Conservation (phyloP, 2,329 filamentous ascomycete species). For the Fusarium sp. region DNA sequence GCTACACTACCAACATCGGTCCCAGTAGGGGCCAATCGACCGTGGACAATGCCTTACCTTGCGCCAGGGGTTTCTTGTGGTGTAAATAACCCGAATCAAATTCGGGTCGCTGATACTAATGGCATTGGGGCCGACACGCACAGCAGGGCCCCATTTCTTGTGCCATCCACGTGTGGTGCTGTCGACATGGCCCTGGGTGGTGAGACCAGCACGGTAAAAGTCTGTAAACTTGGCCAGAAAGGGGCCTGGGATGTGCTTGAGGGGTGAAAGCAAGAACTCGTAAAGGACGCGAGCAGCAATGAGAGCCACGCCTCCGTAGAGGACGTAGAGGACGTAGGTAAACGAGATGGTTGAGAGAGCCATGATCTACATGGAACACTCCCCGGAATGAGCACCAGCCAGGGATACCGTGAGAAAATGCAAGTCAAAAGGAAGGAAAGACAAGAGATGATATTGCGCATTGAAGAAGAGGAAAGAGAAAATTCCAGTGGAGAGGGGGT, state of each 20-base stretch:
- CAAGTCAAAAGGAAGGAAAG: constrained; percentile 1
- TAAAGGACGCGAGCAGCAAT: constrained; percentile 16
- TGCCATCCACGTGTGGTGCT: constrained; percentile 20
- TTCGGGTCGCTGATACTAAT: constrained; percentile 34
- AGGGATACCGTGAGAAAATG: neutral
- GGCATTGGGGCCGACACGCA: constrained; percentile 31
- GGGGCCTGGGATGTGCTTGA: constrained; percentile 26
- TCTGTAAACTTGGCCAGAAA: constrained; percentile 23
- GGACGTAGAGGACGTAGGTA: constrained; percentile 12
- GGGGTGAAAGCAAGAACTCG: constrained; percentile 25
- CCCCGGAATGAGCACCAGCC: neutral
- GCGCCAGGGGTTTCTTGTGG: constrained; percentile 28
- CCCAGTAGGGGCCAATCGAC: too few relatives aligned
- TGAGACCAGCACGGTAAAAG: constrained; percentile 29
- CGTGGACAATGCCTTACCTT: constrained; percentile 10
- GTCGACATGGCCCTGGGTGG: constrained; percentile 26
- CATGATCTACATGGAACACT: constrained; percentile 24
- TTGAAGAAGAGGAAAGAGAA: neutral
- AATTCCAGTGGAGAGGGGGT: neutral
- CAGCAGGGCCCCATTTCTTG: constrained; percentile 28
- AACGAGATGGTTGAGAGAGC: neutral
- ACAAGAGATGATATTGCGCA: neutral
- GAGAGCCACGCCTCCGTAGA: constrained; percentile 16
- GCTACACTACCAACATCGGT: neutral
- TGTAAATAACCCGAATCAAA: constrained; percentile 33